Evolutionary conservation across 1,284 basidiomycete species (phyloP), one percentile per base, ranked within the genome.

Genomic region (Phellopilus nigrolimitatus): DNA sequence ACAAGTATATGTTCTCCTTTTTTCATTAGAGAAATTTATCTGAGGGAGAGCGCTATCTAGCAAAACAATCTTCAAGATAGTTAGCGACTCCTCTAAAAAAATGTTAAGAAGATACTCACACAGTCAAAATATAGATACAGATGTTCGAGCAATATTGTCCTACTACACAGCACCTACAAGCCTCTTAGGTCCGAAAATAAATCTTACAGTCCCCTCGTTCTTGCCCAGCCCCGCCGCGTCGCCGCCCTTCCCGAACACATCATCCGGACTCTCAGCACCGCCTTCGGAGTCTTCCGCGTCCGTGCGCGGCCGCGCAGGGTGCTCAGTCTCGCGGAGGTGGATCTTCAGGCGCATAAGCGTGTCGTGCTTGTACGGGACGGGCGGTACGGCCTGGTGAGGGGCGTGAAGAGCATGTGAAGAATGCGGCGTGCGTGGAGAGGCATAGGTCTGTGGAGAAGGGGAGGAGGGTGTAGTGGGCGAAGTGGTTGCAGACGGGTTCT

Each of bases 191-290:
- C 78, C 82, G 60, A 90, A 94, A 56, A 92, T 68, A 66, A 92
- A 95, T 55, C 91, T 72, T 12, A 91, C 82, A 4, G 90, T 93
- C 21, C 84, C 86, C 59, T 91, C 88, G 61, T 90, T 91, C 62
- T 79, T 77, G 12, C 88, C 88, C 30, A 90, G 70, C 21, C 80
- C 66, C 19, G 68, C 65, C 7, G 62, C 62, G 21, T 66, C 66
- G 13, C 65, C 63, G 22, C 36, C 39, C 28, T 61, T 52, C 57
- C 53, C 47, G 55, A 58, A 55, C 37, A 57, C n/a, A 46, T 66
- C 67, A 40, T 70, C 66, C 39, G 72, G 73, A 47, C 72, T 71
- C 27, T 68, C 69, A 9, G 1, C 15, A 5, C 33, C 33, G 4
- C 15, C 21, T 28, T 7, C 34, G 6, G 9, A 38, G 63, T 68